Base-by-base conservation (phyloP, 768 basidiomycete genomes). In the Lactarius indigo region DNA sequence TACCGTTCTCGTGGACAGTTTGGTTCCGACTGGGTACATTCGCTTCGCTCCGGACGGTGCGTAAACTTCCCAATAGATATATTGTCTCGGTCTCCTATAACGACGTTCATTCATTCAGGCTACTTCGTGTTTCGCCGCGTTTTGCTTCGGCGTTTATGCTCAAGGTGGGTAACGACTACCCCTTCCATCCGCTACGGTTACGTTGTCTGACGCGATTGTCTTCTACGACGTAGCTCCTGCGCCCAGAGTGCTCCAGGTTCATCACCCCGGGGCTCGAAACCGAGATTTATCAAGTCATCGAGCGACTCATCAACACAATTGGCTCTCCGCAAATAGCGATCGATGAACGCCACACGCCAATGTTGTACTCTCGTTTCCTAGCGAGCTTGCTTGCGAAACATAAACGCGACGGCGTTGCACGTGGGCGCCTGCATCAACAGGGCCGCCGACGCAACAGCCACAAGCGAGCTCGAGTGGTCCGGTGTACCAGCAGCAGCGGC, bases 321-420 rank as follows among this genome's bases (percentile, higher is more conserved):
- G 83, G 84, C 3, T 85, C 87, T 0, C 83, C 88, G 7, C 86
- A 88, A 63, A 84, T 94, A 20, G 87, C 87, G 23, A 82, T 94
- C 65, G 92, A 94, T 76, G 88, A 90, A 31, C 86, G 87, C 20
- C 91, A 94, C 72, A 90, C 89, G 0, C 92, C 91, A 1, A 89
- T 86, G 73, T 78, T 93, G 6, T 93, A 92, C 74, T 85, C 92
- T 0, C 87, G 85, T 57, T 94, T 94, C 83, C 80, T 94, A 56
- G 84, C 84, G 54, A 85, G 87, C 41, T 81, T 94, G 5, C 81
- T 94, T 9, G 84, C 84, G 18, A 83, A 83, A n/a, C 85, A 69
- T 61, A 66, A 63, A 18, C 68, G 77, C 30, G 73, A 70, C 23
- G 71, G 73, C 61, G 30, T 60, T 5, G 47, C 62, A 33, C 54